These are phyloP conservation scores for Heritiera fomes DNA, from an alignment of 345 rosid genomes.

Conservation along the genomic window DNA sequence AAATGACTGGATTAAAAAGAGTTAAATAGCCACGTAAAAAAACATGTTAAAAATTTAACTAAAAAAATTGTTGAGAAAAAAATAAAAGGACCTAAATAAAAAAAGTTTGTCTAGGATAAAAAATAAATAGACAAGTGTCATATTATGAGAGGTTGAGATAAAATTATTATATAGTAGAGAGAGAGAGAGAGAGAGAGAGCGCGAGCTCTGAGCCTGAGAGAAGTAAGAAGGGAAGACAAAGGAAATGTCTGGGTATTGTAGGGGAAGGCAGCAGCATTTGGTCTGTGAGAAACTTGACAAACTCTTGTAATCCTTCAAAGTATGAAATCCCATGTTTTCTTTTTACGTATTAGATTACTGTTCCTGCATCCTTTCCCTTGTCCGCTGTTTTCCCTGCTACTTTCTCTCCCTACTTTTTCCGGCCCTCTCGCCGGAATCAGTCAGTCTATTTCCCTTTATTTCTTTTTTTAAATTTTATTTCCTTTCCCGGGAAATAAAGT, in stretches of 20 bases:
- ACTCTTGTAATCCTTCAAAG: not conserved
- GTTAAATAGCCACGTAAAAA: no score
- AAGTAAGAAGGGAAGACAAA: conserved; percentile 8
- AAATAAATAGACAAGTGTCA: no score
- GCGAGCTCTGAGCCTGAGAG: not conserved
- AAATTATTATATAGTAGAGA: no score
- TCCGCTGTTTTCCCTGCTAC: conserved; percentile 7
- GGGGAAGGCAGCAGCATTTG: conserved; percentile 43
- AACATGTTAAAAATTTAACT: no score
- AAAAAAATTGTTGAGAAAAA: no score
- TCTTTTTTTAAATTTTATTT: not conserved
- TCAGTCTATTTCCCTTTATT: no score
- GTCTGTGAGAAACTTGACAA: conserved; percentile 27
- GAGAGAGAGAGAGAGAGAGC: conserved; percentile 9
- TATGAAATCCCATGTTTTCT: not conserved
- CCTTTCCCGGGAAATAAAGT: not conserved
- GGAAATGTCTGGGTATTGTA: conserved; percentile 40
- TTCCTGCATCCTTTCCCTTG: conserved; percentile 1
- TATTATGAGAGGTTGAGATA: no score
- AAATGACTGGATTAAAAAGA: no score
- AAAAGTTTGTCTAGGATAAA: no score
- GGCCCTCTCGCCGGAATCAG: conserved; percentile 24
- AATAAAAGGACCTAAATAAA: no score
- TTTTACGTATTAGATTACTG: not conserved
- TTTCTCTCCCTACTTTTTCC: conserved; percentile 8